Conservation (phyloP, 2,329 filamentous ascomycete genomes). For the Talaromyces sp. region DNA sequence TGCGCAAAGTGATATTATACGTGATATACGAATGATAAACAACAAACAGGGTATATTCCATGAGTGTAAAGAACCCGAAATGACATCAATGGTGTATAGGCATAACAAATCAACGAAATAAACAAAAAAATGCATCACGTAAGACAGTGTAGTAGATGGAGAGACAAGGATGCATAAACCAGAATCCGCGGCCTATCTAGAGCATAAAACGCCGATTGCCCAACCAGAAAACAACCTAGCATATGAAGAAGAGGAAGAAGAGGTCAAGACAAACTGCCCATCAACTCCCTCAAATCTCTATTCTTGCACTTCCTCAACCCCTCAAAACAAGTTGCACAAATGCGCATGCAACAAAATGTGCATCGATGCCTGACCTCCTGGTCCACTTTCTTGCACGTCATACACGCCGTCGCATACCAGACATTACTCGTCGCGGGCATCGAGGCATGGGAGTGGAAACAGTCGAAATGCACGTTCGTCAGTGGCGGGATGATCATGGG, state of each 20-base stretch:
- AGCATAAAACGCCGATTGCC: neutral
- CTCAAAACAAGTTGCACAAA: slow-evolving; percentile 37
- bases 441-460: slow-evolving; percentile 39
- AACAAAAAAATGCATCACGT: neutral
- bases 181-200: neutral
- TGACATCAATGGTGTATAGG: neutral
- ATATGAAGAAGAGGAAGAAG: neutral
- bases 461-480: slow-evolving; percentile 35
- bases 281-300: slow-evolving; percentile 33
- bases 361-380: slow-evolving; percentile 38
- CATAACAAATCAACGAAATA: neutral
- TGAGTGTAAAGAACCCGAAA: slow-evolving; percentile 1
- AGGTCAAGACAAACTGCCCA: slow-evolving; percentile 22
- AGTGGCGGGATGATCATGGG: slow-evolving; percentile 33
- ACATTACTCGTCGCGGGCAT: slow-evolving; percentile 38
- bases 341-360: slow-evolving; percentile 41
- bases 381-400: slow-evolving; percentile 42
- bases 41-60: slow-evolving; percentile 8
- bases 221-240: neutral
- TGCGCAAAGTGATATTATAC: neutral
- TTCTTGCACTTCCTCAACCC: slow-evolving; percentile 31
- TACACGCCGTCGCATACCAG: slow-evolving; percentile 42
- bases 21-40: neutral
- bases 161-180: neutral
- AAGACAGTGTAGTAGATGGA: neutral